Conservation (phyloP, 257 asterid genomes). For the Apocynum venetum region DNA sequence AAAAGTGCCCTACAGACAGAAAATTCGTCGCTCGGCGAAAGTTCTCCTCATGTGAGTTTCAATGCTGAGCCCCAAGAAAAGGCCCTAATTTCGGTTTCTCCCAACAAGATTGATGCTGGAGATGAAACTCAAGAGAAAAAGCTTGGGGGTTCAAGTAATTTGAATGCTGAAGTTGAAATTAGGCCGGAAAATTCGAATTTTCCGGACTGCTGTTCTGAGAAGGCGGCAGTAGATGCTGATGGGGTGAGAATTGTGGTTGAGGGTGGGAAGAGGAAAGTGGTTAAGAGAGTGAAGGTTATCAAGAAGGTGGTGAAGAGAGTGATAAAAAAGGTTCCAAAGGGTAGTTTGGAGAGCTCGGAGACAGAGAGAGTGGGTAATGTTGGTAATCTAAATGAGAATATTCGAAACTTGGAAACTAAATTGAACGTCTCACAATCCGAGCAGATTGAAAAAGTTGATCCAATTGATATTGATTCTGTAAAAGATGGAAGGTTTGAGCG, state of each 20-base stretch:
- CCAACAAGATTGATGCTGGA: neutral
- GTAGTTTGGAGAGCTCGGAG: conserved; percentile 18
- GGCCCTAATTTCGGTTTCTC: neutral
- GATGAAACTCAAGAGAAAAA: conserved; percentile 8
- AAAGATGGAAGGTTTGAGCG: conserved; percentile 7
- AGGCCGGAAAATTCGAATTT: neutral
- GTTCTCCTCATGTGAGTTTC: neutral
- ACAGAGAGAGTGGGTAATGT: conserved; percentile 14
- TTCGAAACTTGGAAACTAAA: conserved; percentile 3
- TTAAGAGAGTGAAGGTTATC: conserved; percentile 48
- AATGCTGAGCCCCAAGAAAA: neutral
- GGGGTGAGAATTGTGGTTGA: conserved; percentile 21
- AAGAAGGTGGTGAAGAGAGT: conserved; percentile 64
- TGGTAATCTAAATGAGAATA: conserved; percentile 12
- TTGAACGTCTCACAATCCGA: neutral
- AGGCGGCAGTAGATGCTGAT: conserved; percentile 24
- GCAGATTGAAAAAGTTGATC: conserved; percentile 4
- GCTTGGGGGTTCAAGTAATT: neutral
- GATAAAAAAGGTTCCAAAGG: conserved; percentile 35
- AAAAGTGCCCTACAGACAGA: neutral
- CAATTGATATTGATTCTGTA: neutral
- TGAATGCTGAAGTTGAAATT: neutral
- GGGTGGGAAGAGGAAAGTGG: conserved; percentile 38
- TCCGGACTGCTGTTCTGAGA: conserved; percentile 1
- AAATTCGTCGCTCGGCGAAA: neutral